Evolutionary conservation across 2,329 filamentous ascomycete species (phyloP).

Genomic region (Diaporthe sp.): DNA sequence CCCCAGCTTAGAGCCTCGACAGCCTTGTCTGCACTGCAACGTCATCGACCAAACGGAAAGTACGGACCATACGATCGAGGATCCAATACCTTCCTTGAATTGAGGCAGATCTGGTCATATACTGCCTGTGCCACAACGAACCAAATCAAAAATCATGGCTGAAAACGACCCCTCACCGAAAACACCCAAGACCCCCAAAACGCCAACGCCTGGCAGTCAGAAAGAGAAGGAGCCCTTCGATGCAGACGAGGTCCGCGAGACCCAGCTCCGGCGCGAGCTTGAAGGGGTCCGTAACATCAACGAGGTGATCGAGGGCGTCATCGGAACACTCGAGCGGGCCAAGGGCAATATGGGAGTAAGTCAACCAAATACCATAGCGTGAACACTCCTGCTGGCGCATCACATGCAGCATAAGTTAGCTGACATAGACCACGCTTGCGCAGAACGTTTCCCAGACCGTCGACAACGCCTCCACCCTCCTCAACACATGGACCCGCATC

Average conservation of each 20-base stretch:
- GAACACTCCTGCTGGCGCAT: neutral
- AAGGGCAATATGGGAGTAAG: constrained; percentile 83
- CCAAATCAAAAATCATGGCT: constrained; percentile 49
- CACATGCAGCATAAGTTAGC: neutral
- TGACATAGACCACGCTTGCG: constrained; percentile 36
- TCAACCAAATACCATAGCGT: constrained; percentile 7
- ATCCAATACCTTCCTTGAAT: neutral
- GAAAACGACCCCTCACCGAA: constrained; percentile 58
- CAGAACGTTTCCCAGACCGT: constrained; percentile 90
- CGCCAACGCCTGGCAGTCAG: constrained; percentile 32
- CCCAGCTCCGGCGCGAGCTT: constrained; percentile 82
- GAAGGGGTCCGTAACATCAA: constrained; percentile 90
- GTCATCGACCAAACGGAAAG: constrained; percentile 29
- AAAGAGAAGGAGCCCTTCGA: constrained; percentile 67
- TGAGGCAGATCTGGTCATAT: neutral
- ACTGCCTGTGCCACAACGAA: neutral
- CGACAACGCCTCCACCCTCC: constrained; percentile 85
- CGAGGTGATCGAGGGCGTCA: constrained; percentile 84
- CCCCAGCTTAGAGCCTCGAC: neutral
- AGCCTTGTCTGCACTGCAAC: constrained; percentile 30
- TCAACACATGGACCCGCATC: constrained; percentile 97
- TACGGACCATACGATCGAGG: neutral
- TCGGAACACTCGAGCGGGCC: constrained; percentile 79
- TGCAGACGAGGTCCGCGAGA: constrained; percentile 78
- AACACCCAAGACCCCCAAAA: constrained; percentile 54